These are phyloP conservation scores for Fusarium circinatum DNA, from an alignment of 2,329 filamentous ascomycete genomes.

Conservation along the genomic window DNA sequence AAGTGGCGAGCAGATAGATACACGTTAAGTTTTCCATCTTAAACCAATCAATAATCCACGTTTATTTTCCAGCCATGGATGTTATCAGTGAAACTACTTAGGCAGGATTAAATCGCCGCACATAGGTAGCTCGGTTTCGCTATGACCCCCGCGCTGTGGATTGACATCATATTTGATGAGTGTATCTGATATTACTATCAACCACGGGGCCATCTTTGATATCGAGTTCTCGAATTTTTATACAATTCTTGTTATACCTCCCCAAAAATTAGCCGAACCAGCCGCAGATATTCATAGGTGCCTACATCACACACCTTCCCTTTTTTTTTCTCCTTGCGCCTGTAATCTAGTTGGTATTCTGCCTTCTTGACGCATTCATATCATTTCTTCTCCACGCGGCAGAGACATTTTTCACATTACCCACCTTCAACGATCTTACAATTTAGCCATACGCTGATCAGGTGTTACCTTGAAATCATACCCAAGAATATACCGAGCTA, in stretches of 20 bases:
- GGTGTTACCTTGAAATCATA: background rate
- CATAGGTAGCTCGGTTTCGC: background rate
- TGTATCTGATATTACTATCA: background rate
- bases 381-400: background rate
- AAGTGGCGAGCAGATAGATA: slow-evolving; percentile 16
- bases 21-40: background rate
- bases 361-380: background rate
- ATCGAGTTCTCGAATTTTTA: background rate
- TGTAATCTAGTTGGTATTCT: slow-evolving; percentile 1
- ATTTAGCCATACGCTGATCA: background rate
- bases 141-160: slow-evolving; percentile 14
- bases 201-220: background rate
- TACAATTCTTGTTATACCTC: background rate
- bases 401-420: background rate
- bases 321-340: background rate
- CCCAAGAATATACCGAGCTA: background rate
- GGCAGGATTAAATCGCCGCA: slow-evolving; percentile 3
- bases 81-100: slow-evolving; percentile 9
- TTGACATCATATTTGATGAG: slow-evolving; percentile 34
- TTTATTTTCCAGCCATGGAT: background rate
- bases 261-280: background rate
- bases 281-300: background rate
- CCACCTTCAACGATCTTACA: background rate
- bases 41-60: slow-evolving; percentile 22
- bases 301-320: background rate